phyloP scores from a whole-genome alignment of 2,329 filamentous ascomycete genomes.

The Talaromyces sp. region DNA sequence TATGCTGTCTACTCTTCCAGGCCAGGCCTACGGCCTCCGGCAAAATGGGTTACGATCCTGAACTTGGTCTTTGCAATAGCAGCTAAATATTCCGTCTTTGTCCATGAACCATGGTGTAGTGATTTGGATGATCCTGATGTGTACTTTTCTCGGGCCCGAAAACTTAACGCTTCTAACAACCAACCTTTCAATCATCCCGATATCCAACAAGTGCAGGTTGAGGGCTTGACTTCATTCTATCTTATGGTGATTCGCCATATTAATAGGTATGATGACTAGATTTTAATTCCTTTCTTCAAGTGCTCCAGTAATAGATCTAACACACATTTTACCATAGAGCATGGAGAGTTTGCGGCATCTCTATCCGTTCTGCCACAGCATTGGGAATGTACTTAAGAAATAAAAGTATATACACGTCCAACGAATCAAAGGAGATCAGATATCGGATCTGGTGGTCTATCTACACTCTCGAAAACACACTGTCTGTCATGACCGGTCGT shows the following conservation, averaged over 20 bases:
- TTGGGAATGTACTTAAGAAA: slow-evolving; percentile 41
- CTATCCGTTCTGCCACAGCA: slow-evolving; percentile 35
- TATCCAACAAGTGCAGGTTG: slow-evolving; percentile 40
- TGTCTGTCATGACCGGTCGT: slow-evolving; percentile 40
- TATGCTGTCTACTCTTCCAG: slow-evolving; percentile 32
- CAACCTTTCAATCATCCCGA: slow-evolving; percentile 35
- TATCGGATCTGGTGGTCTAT: slow-evolving; percentile 44
- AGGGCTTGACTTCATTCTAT: slow-evolving; percentile 37
- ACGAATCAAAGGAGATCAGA: slow-evolving; percentile 36
- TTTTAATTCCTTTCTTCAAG: background rate
- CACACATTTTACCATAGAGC: slow-evolving; percentile 23
- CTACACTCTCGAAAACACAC: slow-evolving; percentile 35
- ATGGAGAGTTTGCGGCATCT: slow-evolving; percentile 37
- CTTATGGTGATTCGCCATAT: slow-evolving; percentile 35
- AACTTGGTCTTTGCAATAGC: slow-evolving; percentile 42
- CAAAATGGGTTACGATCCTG: slow-evolving; percentile 37
- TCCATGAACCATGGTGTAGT: slow-evolving; percentile 10
- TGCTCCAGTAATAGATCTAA: background rate
- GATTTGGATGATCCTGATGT: slow-evolving; percentile 26
- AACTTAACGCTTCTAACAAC: slow-evolving; percentile 30
- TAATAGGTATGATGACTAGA: slow-evolving; percentile 33
- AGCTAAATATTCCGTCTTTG: slow-evolving; percentile 27
- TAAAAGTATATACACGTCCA: slow-evolving; percentile 28
- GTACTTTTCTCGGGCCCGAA: slow-evolving; percentile 40
- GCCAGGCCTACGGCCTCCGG: slow-evolving; percentile 27